These are phyloP conservation scores for Fusarium armeniacum DNA, from an alignment of 2,329 filamentous ascomycete species.

Conservation along the genomic window DNA sequence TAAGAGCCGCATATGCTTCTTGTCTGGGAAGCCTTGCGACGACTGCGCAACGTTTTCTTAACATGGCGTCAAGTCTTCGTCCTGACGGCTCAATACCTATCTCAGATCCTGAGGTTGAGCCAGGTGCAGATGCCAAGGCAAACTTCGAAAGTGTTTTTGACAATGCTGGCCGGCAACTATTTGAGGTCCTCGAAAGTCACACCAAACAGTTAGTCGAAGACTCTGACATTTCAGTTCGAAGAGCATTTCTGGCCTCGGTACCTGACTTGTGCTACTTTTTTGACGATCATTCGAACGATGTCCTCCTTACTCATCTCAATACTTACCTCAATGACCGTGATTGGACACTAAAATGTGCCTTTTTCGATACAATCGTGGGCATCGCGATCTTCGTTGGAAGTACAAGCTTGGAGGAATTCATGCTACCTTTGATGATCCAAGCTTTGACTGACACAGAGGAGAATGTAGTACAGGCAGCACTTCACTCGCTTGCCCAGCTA, in stretches of 20 bases:
- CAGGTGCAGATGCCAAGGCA: constrained; percentile 74
- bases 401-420: constrained; percentile 92
- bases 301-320: constrained; percentile 95
- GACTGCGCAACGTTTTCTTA: constrained; percentile 86
- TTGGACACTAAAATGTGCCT: constrained; percentile 96
- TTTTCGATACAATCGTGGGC: constrained; percentile 94
- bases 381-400: constrained; percentile 92
- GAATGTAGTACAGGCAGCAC: constrained; percentile 90
- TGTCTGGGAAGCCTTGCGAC: constrained; percentile 90
- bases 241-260: constrained; percentile 92
- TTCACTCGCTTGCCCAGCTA: constrained; percentile 89
- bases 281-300: constrained; percentile 90
- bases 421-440: constrained; percentile 94
- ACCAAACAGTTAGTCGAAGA: constrained; percentile 93
- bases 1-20: constrained; percentile 92
- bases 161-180: constrained; percentile 83
- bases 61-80: constrained; percentile 89
- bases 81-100: constrained; percentile 85
- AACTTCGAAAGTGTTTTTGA: constrained; percentile 89
- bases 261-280: constrained; percentile 96
- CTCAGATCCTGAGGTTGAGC: constrained; percentile 83
- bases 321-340: constrained; percentile 97
- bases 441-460: constrained; percentile 94
- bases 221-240: constrained; percentile 83
- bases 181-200: constrained; percentile 87